phyloP scores from a whole-genome alignment of 495 filamentous ascomycete species.

The Xylaria castorea region DNA sequence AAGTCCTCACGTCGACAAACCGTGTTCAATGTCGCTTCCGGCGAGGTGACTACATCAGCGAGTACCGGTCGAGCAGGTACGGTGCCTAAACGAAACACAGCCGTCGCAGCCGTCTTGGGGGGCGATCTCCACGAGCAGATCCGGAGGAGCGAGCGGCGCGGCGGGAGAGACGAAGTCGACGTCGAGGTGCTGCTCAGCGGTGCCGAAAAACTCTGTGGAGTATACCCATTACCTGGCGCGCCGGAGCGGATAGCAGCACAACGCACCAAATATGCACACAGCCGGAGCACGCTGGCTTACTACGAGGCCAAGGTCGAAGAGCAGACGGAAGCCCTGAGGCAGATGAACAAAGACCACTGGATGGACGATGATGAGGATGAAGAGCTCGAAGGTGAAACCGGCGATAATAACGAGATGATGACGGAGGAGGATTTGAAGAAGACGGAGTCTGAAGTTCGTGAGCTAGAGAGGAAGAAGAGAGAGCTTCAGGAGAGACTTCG shows the following conservation, averaged over 20 bases:
- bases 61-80: constrained; percentile 49
- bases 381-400: constrained; percentile 45
- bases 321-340: constrained; percentile 75
- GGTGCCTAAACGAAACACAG: constrained; percentile 75
- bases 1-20: constrained; percentile 55
- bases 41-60: constrained; percentile 60
- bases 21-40: constrained; percentile 61
- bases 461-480: constrained; percentile 78
- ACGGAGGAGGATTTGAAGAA: constrained; percentile 77
- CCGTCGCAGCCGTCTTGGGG: constrained; percentile 88
- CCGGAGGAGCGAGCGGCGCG: constrained; percentile 58
- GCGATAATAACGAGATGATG: constrained; percentile 53
- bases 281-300: constrained; percentile 74
- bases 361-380: constrained; percentile 56
- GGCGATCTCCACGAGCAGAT: constrained; percentile 87
- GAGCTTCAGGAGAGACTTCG: constrained; percentile 77
- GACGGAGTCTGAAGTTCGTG: constrained; percentile 80
- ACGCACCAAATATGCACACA: constrained; percentile 72
- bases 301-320: constrained; percentile 82
- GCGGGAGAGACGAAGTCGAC: constrained; percentile 73
- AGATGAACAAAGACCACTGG: constrained; percentile 68
- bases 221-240: constrained; percentile 88
- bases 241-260: constrained; percentile 75
- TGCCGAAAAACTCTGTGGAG: constrained; percentile 86
- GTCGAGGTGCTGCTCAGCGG: constrained; percentile 85